Percentiles rank a stretch among this genome's conserved stretches.
Evolutionary conservation across 164 flowering plant genomes (phyloP).

Genomic region (Piper longum): DNA sequence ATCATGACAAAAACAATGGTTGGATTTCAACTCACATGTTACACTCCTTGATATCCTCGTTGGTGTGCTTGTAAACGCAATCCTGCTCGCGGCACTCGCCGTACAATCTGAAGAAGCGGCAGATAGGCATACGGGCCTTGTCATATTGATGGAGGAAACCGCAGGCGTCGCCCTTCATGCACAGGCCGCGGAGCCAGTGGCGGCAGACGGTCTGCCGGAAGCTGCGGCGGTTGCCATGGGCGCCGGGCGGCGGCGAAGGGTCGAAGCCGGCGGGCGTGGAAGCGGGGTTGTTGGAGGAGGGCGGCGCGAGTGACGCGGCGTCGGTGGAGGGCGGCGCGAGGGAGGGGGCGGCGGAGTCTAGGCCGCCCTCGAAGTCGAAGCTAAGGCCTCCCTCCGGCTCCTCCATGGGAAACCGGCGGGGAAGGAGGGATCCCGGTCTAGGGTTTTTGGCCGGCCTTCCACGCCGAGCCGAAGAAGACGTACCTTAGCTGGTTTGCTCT

Average conservation of each 20-base stretch:
- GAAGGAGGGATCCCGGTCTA: too few species aligned
- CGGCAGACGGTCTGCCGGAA: conserved; percentile 97
- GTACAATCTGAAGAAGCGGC: conserved; percentile 71
- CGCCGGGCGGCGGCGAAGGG: conserved; percentile 3
- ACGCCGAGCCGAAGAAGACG: too few species aligned
- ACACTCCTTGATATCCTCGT: conserved; percentile 96
- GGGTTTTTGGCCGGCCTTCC: too few species aligned
- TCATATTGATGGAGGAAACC: conserved; percentile 97
- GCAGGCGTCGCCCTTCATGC: conserved; percentile 99
- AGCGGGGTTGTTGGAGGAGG: conserved; percentile 28
- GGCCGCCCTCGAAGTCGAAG: conserved; percentile 97
- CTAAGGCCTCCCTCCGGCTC: conserved; percentile 80
- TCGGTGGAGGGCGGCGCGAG: conserved; percentile 22
- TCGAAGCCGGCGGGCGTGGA: conserved; percentile 6
- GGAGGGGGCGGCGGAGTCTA: conserved; percentile 26
- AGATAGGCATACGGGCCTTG: conserved; percentile 89
- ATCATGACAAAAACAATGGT: neutral
- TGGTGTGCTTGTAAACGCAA: conserved; percentile 94
- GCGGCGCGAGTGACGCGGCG: conserved; percentile 34
- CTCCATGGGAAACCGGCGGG: conserved; percentile 30
- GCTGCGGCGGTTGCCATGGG: conserved; percentile 43
- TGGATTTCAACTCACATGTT: conserved; percentile 46
- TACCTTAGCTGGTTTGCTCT: too few species aligned
- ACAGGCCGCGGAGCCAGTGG: conserved; percentile 92
- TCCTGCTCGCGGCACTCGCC: conserved; percentile 99